Evolutionary conservation across 371 early-diverging fungal species (phyloP).

Genomic region (Mortierella sp.): DNA sequence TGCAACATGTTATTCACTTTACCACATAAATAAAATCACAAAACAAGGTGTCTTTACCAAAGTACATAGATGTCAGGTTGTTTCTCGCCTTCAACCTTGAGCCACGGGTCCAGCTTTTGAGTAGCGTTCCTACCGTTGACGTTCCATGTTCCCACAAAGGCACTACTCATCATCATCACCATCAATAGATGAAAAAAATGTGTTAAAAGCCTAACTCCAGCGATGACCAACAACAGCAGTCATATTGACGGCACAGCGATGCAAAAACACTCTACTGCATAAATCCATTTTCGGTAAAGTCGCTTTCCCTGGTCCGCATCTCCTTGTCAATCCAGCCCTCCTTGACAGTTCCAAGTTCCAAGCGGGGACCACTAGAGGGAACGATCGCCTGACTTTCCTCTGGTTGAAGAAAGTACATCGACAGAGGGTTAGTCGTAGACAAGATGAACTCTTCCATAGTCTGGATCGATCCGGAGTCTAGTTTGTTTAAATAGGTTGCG

Average conservation of each 20-base stretch:
- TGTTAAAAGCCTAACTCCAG: neutral
- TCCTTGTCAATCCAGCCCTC: slow-evolving; percentile 54
- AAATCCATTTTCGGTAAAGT: slow-evolving; percentile 43
- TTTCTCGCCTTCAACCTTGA: slow-evolving; percentile 61
- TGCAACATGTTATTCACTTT: too few species aligned
- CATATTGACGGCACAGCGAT: neutral
- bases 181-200: too few species aligned
- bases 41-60: slow-evolving; percentile 65
- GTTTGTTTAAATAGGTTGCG: neutral
- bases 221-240: neutral
- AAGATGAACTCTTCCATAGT: slow-evolving; percentile 50
- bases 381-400: slow-evolving; percentile 34
- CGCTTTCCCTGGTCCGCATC: slow-evolving; percentile 36
- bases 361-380: slow-evolving; percentile 10
- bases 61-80: slow-evolving; percentile 82
- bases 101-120: slow-evolving; percentile 77
- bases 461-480: neutral
- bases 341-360: slow-evolving; percentile 47
- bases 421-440: slow-evolving; percentile 36
- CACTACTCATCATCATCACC: slow-evolving; percentile 49
- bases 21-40: neutral
- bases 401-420: slow-evolving; percentile 51
- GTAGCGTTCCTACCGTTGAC: slow-evolving; percentile 85
- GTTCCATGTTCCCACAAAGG: slow-evolving; percentile 94
- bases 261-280: slow-evolving; percentile 36